Evolutionary conservation across 2,329 filamentous ascomycete genomes (phyloP).

Genomic region (Fusarium subtropicale): DNA sequence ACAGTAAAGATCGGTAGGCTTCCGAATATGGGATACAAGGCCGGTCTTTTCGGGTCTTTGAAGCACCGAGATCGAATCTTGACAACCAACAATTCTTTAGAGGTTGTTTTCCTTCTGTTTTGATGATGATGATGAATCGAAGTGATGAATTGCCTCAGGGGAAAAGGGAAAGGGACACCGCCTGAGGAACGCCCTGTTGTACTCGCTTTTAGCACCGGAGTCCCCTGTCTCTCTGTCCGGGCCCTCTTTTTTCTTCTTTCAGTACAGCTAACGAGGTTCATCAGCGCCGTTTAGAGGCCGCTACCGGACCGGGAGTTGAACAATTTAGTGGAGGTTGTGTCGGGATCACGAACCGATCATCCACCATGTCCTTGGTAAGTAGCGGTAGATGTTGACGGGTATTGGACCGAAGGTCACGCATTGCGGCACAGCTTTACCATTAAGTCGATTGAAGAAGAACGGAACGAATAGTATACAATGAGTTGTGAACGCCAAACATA

Average conservation of each 20-base stretch:
- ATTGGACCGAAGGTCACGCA: slow-evolving; percentile 4
- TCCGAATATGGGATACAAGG: slow-evolving; percentile 33
- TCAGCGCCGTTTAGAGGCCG: slow-evolving; percentile 14
- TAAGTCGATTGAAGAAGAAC: slow-evolving; percentile 3
- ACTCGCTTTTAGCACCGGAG: slow-evolving; percentile 26
- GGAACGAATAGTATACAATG: background rate
- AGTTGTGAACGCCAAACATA: slow-evolving; percentile 9
- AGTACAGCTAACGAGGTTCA: slow-evolving; percentile 21
- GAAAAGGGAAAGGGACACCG: slow-evolving; percentile 12
- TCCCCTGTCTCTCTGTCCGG: slow-evolving; percentile 24
- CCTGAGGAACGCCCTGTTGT: slow-evolving; percentile 22
- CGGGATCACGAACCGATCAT: slow-evolving; percentile 40
- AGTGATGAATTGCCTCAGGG: slow-evolving; percentile 37
- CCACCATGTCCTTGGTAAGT: background rate
- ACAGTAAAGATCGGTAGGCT: slow-evolving; percentile 31
- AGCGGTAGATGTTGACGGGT: slow-evolving; percentile 10
- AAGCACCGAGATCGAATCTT: slow-evolving; percentile 14
- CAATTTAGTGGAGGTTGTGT: slow-evolving; percentile 25
- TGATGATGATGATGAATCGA: slow-evolving; percentile 31
- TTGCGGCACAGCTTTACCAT: background rate
- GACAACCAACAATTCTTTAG: background rate
- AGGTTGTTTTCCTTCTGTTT: background rate
- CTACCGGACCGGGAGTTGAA: slow-evolving; percentile 24
- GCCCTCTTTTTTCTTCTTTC: slow-evolving; percentile 36
- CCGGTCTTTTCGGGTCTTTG: slow-evolving; percentile 30